Evolutionary conservation across 164 flowering plant genomes (phyloP), one percentile per base, ranked within the genome.

Genomic region (Vitis cinerea): DNA sequence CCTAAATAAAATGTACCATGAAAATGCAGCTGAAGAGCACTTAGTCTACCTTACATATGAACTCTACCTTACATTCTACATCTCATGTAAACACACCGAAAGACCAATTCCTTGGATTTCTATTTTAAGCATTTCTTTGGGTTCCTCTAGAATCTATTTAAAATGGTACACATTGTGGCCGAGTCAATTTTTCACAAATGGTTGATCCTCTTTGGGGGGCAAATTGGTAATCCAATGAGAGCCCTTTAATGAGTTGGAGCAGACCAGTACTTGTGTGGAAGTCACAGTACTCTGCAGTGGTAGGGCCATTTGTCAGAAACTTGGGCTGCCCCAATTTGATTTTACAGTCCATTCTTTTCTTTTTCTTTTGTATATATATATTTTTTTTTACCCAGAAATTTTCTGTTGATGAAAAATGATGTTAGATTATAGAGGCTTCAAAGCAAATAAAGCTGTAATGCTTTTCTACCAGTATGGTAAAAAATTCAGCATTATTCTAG

Each of bases 231-330:
- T 50, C 67, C 67, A 52, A 48, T 37, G 44, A 65, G 9, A 47
- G 15, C 58, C 48, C 53, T 63, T 65, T 65, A 65, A 8, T 64
- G 31, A 53, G 50, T 64, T 63, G 27, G 10, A 16, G 59, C 59
- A 19, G 29, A 51, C n/a, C 66, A 50, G 17, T 51, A 30, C 16
- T 17, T 52, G 8, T 30, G 14, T 17, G 15, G 47, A 10, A 64
- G 59, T 44, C 29, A 13, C 57, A 52, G 37, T 53, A 44, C n/a
- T 29, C 12, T 12, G 16, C 50, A 47, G 37, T 49, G 10, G 54
- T 50, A 19, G 53, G 50, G 9, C 13, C 30, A 59, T 59, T 13
- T 16, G 16, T 19, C 19, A 23, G 19, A 57, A 8, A n/a, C 1
- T 57, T n/a, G 10, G 29, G 9, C 59, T 16, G 23, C 16, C 59